These are phyloP conservation scores for Skeletonema potamos DNA, from an alignment of 108 stramenopile genomes.

Conservation along the genomic window DNA sequence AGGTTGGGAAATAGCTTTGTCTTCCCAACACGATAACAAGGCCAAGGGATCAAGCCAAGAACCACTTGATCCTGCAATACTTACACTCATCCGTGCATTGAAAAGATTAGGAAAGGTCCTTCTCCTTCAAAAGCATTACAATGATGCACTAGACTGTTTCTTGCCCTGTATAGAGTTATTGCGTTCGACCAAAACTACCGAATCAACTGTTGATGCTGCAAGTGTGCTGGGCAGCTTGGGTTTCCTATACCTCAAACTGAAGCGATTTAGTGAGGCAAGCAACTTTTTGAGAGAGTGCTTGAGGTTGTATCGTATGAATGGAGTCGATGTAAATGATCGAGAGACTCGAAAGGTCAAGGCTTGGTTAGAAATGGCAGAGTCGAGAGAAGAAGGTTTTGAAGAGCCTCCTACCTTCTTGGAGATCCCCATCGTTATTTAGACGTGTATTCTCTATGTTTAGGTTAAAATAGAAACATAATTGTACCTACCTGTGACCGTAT, in stretches of 20 bases:
- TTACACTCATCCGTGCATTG: slow-evolving; percentile 24
- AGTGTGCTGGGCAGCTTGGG: slow-evolving; percentile 41
- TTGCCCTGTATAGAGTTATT: slow-evolving; percentile 33
- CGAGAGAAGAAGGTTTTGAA: slow-evolving; percentile 26
- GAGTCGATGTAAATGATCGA: slow-evolving; percentile 26
- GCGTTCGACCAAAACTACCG: slow-evolving; percentile 29
- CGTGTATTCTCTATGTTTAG: too few species aligned
- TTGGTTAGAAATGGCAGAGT: slow-evolving; percentile 31
- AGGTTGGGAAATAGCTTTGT: slow-evolving; percentile 35
- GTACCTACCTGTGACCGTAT: too few species aligned
- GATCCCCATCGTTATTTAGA: slow-evolving; percentile 28
- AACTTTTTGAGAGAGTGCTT: slow-evolving; percentile 42
- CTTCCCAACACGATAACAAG: background rate
- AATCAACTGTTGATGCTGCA: slow-evolving; percentile 28
- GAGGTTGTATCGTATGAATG: slow-evolving; percentile 35
- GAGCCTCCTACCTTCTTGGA: slow-evolving; percentile 32
- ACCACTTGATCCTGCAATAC: slow-evolving; percentile 4
- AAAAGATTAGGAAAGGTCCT: slow-evolving; percentile 39
- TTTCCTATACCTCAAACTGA: slow-evolving; percentile 34
- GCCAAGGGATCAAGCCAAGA: background rate
- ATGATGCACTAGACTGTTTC: slow-evolving; percentile 33
- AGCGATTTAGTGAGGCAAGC: slow-evolving; percentile 23
- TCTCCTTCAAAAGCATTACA: slow-evolving; percentile 37
- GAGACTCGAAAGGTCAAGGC: slow-evolving; percentile 33
- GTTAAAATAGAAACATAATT: too few species aligned